Conservation (phyloP, 2,329 filamentous ascomycete species). For the Alternaria tenuissima region DNA sequence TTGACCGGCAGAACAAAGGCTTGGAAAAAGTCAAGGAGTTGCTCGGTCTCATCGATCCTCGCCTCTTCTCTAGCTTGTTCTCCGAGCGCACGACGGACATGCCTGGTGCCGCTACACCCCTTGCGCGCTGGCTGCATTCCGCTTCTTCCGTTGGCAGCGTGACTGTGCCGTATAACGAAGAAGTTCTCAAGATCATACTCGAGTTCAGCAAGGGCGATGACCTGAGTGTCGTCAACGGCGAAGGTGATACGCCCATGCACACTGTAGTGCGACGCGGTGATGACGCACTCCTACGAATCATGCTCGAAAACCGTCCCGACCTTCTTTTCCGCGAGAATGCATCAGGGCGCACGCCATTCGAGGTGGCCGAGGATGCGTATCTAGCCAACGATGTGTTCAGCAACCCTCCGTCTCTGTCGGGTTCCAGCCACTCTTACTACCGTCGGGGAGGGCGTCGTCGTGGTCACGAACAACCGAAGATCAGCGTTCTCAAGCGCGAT, state of each 20-base stretch:
- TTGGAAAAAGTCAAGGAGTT: constrained; percentile 48
- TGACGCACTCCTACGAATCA: constrained; percentile 54
- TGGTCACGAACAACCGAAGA: background rate
- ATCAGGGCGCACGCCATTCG: constrained; percentile 75
- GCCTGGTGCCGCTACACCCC: constrained; percentile 67
- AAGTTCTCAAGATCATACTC: constrained; percentile 37
- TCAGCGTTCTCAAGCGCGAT: constrained; percentile 1
- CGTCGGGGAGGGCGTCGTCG: background rate
- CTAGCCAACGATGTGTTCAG: constrained; percentile 48
- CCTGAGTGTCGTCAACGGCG: constrained; percentile 67
- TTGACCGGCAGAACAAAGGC: constrained; percentile 45
- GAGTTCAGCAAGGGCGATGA: constrained; percentile 56
- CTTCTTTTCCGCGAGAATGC: constrained; percentile 77
- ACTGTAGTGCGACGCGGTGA: constrained; percentile 57
- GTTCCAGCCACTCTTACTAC: background rate
- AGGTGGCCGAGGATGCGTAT: constrained; percentile 68
- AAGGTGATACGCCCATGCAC: constrained; percentile 72
- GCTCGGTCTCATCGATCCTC: constrained; percentile 66
- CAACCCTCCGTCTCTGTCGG: constrained; percentile 21
- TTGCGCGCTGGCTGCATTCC: constrained; percentile 57
- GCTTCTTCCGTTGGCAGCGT: background rate
- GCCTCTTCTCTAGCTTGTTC: constrained; percentile 66
- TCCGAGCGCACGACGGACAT: constrained; percentile 62
- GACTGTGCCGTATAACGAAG: background rate
- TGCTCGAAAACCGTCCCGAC: constrained; percentile 64